phyloP scores from a whole-genome alignment of 129 eudicot genomes.

The Tagetes erecta region DNA sequence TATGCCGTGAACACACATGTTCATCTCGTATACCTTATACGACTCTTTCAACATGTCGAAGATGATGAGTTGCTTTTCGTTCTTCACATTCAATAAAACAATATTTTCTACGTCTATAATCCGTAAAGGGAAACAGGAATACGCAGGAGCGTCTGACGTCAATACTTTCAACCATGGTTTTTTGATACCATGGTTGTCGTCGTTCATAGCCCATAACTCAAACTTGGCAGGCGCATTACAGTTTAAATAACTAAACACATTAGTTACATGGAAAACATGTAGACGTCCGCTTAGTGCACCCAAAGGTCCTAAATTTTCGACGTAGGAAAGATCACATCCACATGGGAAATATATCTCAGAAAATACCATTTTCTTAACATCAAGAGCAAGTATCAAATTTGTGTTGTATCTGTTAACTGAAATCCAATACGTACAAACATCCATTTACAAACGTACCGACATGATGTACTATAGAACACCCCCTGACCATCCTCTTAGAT shows the following conservation, averaged over 20 bases:
- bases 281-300: constrained; percentile 1
- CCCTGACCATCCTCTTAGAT: neutral
- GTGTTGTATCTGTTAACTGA: neutral
- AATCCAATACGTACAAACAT: constrained; percentile 14
- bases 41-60: constrained; percentile 6
- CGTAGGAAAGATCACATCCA: too few relatives aligned
- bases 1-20: neutral
- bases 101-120: neutral
- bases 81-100: neutral
- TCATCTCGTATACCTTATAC: neutral
- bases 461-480: neutral
- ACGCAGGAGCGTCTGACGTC: neutral
- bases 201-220: neutral
- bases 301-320: neutral
- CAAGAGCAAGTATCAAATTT: constrained; percentile 1
- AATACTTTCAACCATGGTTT: neutral
- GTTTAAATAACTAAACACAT: too few relatives aligned
- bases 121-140: neutral
- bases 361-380: neutral
- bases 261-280: neutral
- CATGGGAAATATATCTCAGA: constrained; percentile 9
- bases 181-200: neutral
- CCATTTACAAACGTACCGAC: constrained; percentile 17
- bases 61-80: constrained; percentile 6
- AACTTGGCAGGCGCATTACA: too few relatives aligned